These are phyloP conservation scores for Pisolithus microcarpus DNA, from an alignment of 768 basidiomycete species.

Conservation along the genomic window DNA sequence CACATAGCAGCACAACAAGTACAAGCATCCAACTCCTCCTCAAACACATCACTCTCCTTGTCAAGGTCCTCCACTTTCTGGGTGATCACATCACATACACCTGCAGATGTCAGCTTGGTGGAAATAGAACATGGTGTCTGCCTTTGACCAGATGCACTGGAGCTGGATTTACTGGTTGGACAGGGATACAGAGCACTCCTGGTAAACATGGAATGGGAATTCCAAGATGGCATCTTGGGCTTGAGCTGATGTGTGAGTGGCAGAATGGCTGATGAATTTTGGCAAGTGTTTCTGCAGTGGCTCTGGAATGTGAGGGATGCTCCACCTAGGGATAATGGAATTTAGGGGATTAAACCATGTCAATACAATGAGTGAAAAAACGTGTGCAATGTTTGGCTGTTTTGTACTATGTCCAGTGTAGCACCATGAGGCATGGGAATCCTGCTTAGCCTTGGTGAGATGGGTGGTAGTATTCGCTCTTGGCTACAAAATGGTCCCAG, in stretches of 20 bases:
- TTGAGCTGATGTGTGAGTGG: background rate
- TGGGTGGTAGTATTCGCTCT: too few species aligned
- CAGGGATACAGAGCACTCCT: background rate
- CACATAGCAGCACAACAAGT: background rate
- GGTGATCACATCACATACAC: background rate
- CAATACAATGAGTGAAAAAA: too few species aligned
- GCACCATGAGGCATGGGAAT: too few species aligned
- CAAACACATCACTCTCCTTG: background rate
- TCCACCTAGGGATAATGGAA: too few species aligned
- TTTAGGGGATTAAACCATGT: too few species aligned
- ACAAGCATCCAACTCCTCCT: background rate
- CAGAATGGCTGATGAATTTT: background rate
- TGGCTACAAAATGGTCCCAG: too few species aligned
- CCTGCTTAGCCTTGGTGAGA: too few species aligned
- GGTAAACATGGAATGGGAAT: background rate
- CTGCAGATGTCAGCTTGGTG: background rate
- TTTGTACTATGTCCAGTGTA: too few species aligned
- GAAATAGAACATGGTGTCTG: background rate
- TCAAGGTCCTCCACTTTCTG: background rate
- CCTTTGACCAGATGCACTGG: background rate
- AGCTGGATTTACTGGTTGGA: background rate
- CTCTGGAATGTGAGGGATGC: too few species aligned
- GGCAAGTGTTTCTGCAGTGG: too few species aligned
- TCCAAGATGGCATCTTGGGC: background rate
- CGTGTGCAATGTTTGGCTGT: too few species aligned